These are phyloP conservation scores for Daedalea quercina DNA, from an alignment of 768 basidiomycete genomes.

Conservation along the genomic window DNA sequence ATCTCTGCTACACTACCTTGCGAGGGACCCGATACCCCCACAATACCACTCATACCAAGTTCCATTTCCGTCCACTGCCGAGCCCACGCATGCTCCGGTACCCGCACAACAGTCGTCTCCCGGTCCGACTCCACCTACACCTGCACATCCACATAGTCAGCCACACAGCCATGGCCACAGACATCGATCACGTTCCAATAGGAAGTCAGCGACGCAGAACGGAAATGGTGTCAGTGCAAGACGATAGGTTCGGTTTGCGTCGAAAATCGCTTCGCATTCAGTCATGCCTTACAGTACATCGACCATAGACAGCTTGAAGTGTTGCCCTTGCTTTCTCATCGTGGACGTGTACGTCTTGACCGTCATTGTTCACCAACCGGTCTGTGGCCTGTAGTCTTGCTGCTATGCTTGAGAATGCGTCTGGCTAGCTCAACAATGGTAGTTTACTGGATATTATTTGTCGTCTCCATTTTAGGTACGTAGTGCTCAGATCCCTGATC, in stretches of 20 bases:
- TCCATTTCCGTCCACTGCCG: slow-evolving; percentile 3
- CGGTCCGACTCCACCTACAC: not conserved
- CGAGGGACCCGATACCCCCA: slow-evolving; percentile 19
- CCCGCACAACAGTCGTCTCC: not conserved
- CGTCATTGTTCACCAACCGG: no score
- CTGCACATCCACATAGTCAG: not conserved
- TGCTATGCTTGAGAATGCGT: no score
- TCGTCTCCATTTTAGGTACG: no score
- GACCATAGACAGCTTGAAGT: no score
- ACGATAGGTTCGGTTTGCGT: not conserved
- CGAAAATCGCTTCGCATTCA: no score
- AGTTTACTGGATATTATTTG: no score
- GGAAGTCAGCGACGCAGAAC: not conserved
- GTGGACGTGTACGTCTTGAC: no score
- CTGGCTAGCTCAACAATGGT: no score
- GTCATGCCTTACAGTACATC: no score
- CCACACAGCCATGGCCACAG: not conserved
- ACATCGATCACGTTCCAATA: not conserved
- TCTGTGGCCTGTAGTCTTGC: no score
- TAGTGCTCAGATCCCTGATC: no score
- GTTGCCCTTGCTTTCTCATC: no score
- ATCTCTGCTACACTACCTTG: slow-evolving; percentile 20
- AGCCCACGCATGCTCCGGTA: not conserved
- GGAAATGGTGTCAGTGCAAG: not conserved
- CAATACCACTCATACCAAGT: slow-evolving; percentile 20